Base-by-base conservation (phyloP, 2,329 filamentous ascomycete species). In the Hirsutella rhossiliensis region DNA sequence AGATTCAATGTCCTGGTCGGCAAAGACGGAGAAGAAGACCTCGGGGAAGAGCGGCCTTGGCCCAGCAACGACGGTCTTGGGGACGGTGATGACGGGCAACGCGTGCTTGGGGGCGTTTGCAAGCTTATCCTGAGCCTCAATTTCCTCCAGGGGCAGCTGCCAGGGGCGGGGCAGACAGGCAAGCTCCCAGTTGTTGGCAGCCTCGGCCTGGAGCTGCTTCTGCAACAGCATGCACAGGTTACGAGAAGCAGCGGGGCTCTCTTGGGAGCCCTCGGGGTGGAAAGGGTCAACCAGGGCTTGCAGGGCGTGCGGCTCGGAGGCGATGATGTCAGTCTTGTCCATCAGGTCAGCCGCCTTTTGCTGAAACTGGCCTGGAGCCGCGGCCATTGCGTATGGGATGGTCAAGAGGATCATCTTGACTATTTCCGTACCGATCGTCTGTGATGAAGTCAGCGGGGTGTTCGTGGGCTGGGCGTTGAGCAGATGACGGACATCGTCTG, bases 331-430 rank as follows among this genome's bases (percentile, higher is more conserved):
- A 2, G 92, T 97, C 70, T 94, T 95, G 51, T 94, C 86, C 60
- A 98, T 80, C 43, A 97, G 71, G 40, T 85, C 80, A 1, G 75
- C 73, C 3, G 87, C 88, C 57, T 84, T 84, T 51, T 84, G 73
- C 53, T 82, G 78, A 56, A 84, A 81, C 41, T 80, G 78, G 4
- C 73, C 71, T 4, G 84, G 82, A 0, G 82, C 77, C 3, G 85
- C 79, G 11, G 82, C 78, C 73, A 95, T 81, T 44, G 87, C 73
- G 61, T 97, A 98, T 0, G 92, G 90, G 46, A 98, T 84, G 0
- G 90, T 95, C 41, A 96, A 78, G 38, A 97, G 78, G 51, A 98
- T 96, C 54, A 96, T 89, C 66, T 96, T 97, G 61, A 96, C 88
- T 30, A 98, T 76, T 66, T 97, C 92, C 37, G 94, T 81, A 41